phyloP scores from a whole-genome alignment of 1,139 yeast genomes.

The Taiozyma sp. region DNA sequence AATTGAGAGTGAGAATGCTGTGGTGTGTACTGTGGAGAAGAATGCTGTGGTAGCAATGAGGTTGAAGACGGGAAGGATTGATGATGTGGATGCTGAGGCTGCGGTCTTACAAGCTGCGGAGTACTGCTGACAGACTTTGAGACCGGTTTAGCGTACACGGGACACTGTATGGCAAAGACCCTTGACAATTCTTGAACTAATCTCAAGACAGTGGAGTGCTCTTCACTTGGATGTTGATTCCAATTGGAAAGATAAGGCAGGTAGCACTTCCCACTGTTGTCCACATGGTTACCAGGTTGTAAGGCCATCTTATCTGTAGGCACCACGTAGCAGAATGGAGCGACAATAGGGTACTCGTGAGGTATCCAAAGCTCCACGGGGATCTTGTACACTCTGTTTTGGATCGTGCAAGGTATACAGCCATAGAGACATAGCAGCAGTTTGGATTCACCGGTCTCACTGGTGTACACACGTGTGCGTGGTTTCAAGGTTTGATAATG shows the following conservation, averaged over 20 bases:
- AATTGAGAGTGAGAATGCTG: conserved; percentile 8
- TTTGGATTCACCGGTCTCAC: conserved; percentile 51
- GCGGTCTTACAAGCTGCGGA: background rate
- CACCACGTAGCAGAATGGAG: conserved; percentile 61
- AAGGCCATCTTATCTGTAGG: conserved; percentile 45
- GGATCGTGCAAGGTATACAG: conserved; percentile 34
- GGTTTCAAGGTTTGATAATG: conserved; percentile 51
- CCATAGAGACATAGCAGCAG: conserved; percentile 67
- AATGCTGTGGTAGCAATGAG: background rate
- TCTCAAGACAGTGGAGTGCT: conserved; percentile 13
- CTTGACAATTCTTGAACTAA: conserved; percentile 36
- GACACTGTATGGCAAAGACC: conserved; percentile 43
- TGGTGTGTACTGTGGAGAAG: conserved; percentile 2
- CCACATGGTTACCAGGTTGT: conserved; percentile 64
- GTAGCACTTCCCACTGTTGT: conserved; percentile 69
- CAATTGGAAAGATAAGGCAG: conserved; percentile 66
- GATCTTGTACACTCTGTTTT: conserved; percentile 32
- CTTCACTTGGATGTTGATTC: conserved; percentile 26
- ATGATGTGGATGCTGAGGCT: conserved; percentile 5
- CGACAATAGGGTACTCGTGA: conserved; percentile 52
- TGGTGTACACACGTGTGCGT: conserved; percentile 67
- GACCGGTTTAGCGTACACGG: conserved; percentile 42
- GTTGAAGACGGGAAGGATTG: conserved; percentile 13
- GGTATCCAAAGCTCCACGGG: conserved; percentile 82
- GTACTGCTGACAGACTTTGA: background rate